A percentile compares a stretch with the other conserved stretches of the same genome.
These are phyloP conservation scores for Stephania yunnanensis DNA, from an alignment of 164 flowering plant genomes.

Conservation along the genomic window DNA sequence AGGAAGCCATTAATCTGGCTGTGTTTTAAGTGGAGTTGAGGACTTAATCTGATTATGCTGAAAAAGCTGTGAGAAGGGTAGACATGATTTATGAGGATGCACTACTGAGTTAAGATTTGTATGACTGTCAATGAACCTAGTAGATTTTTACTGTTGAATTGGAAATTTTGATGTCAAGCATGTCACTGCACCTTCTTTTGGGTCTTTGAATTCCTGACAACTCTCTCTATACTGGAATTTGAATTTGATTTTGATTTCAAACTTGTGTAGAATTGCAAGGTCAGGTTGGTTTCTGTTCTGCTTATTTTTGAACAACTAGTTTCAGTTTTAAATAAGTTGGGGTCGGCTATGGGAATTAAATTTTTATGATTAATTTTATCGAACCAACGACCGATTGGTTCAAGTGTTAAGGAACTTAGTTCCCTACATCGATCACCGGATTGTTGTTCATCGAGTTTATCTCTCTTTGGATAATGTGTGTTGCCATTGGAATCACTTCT, in stretches of 20 bases:
- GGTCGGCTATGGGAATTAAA: too few relatives aligned
- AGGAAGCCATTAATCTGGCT: slow-evolving; percentile 10
- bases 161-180: not conserved
- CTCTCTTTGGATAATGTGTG: slow-evolving; percentile 1
- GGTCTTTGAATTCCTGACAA: not conserved
- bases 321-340: too few relatives aligned
- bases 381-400: too few relatives aligned
- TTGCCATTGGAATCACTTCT: not conserved
- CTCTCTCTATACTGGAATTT: too few relatives aligned
- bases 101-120: not conserved
- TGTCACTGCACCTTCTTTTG: not conserved
- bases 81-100: not conserved
- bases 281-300: not conserved
- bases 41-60: not conserved
- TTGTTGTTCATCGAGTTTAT: slow-evolving; percentile 1
- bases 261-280: too few relatives aligned
- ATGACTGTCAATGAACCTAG: not conserved
- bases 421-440: not conserved
- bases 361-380: too few relatives aligned
- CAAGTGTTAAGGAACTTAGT: too few relatives aligned
- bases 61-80: not conserved
- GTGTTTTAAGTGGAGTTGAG: slow-evolving; percentile 11
- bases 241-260: too few relatives aligned
- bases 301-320: not conserved
- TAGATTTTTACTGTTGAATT: not conserved